These are phyloP conservation scores for Aureobasidium leucospermi DNA, from an alignment of 2,329 filamentous ascomycete species.

Conservation along the genomic window DNA sequence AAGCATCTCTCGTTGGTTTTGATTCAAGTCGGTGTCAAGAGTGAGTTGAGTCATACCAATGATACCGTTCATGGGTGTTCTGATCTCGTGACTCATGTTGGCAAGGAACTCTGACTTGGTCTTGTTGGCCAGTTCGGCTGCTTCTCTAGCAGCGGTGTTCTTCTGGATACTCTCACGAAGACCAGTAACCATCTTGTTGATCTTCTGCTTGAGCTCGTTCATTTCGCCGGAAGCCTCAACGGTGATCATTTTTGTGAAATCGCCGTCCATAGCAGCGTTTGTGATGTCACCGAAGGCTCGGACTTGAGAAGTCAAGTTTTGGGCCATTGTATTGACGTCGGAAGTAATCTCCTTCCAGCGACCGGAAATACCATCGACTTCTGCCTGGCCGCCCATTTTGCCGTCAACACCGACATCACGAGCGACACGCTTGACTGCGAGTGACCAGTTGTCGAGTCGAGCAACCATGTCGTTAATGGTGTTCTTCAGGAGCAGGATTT, in stretches of 20 bases:
- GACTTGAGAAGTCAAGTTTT: conserved; percentile 87
- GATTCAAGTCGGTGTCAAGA: conserved; percentile 84
- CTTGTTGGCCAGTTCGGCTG: conserved; percentile 92
- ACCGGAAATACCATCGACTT: conserved; percentile 85
- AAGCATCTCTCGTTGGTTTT: conserved; percentile 95
- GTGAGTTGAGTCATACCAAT: conserved; percentile 98
- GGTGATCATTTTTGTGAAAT: conserved; percentile 94
- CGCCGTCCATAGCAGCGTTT: conserved; percentile 92
- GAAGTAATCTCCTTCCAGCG: conserved; percentile 98
- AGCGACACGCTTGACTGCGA: conserved; percentile 89
- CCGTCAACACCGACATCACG: conserved; percentile 96
- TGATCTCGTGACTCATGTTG: conserved; percentile 98
- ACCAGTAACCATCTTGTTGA: conserved; percentile 98
- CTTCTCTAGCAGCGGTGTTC: conserved; percentile 91
- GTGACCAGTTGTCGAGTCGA: conserved; percentile 88
- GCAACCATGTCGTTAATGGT: conserved; percentile 99
- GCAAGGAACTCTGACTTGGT: conserved; percentile 98
- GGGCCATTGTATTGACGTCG: conserved; percentile 85
- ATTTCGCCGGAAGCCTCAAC: conserved; percentile 97
- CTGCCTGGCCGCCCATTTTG: conserved; percentile 96
- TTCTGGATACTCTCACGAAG: conserved; percentile 91
- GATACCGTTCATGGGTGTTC: conserved; percentile 96
- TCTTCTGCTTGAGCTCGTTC: conserved; percentile 98
- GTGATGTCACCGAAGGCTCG: conserved; percentile 97
- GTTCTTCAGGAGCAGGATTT: conserved; percentile 87